phyloP scores from a whole-genome alignment of 768 basidiomycete genomes.

The Kwoniella europaea region DNA sequence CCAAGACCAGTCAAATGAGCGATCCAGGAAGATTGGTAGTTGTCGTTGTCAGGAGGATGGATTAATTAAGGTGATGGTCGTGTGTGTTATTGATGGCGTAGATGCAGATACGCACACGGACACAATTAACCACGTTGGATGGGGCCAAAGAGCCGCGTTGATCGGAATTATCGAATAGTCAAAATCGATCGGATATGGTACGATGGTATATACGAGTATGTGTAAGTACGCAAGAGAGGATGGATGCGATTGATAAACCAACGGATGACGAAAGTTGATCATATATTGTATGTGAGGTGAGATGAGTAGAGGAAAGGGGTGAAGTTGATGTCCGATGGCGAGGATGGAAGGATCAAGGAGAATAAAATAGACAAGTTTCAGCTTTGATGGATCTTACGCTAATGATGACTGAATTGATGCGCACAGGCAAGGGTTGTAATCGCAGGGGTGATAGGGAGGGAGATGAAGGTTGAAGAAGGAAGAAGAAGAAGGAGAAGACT shows the following conservation, averaged over 20 bases:
- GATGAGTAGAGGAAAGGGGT: not conserved
- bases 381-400: not conserved
- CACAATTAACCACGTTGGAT: not conserved
- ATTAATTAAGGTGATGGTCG: not conserved
- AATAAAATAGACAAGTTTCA: not conserved
- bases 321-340: not conserved
- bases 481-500: not conserved
- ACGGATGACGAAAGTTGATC: not conserved
- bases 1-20: not conserved
- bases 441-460: not conserved
- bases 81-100: not conserved
- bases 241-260: not conserved
- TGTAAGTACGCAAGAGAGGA: not conserved
- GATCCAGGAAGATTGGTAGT: not conserved
- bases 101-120: not conserved
- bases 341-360: not conserved
- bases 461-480: not conserved
- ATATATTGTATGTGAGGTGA: not conserved
- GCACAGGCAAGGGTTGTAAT: not conserved
- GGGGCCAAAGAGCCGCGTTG: not conserved
- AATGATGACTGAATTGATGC: not conserved
- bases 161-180: not conserved
- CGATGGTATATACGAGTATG: no score
- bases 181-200: no score
- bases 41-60: no score